Percentiles rank a stretch among this genome's conserved stretches.
Evolutionary conservation across 2,329 filamentous ascomycete species (phyloP).

Genomic region (Hortaea werneckii): DNA sequence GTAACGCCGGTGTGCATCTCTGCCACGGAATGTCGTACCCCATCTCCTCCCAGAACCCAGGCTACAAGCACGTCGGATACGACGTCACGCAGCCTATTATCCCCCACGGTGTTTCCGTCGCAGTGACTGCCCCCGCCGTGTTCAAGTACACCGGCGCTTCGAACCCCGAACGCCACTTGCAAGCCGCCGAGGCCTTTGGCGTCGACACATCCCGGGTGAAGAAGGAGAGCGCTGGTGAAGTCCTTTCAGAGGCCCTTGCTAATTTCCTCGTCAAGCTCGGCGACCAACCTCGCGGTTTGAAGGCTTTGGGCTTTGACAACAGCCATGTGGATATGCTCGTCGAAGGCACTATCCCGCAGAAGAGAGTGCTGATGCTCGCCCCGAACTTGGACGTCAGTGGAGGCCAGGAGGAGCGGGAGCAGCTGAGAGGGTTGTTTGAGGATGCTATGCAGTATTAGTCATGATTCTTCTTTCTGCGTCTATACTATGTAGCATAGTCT

Average conservation of each 20-base stretch:
- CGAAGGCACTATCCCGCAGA: conserved; percentile 89
- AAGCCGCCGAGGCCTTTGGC: conserved; percentile 81
- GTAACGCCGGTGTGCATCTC: conserved; percentile 90
- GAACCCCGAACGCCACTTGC: conserved; percentile 84
- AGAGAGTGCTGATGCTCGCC: conserved; percentile 80
- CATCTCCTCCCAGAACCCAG: conserved; percentile 88
- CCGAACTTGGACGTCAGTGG: conserved; percentile 55
- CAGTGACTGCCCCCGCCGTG: conserved; percentile 83
- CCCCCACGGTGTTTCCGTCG: conserved; percentile 90
- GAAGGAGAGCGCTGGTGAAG: conserved; percentile 77
- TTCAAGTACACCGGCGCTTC: conserved; percentile 87
- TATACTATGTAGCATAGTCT: too few relatives aligned
- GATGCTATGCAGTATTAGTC: conserved; percentile 34
- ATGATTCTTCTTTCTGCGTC: too few relatives aligned
- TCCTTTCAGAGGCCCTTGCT: conserved; percentile 71
- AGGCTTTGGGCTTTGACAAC: conserved; percentile 66
- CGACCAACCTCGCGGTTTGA: conserved; percentile 81
- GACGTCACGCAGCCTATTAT: conserved; percentile 67
- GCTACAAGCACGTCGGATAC: conserved; percentile 85
- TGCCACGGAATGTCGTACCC: conserved; percentile 94
- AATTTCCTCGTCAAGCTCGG: conserved; percentile 75
- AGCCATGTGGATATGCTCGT: conserved; percentile 74
- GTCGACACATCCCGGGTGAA: conserved; percentile 83
- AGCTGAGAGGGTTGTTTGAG: conserved; percentile 38
- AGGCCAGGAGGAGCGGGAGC: conserved; percentile 39